A percentile compares a stretch with the other conserved stretches of the same genome.
phyloP scores from a whole-genome alignment of 192 early-diverging fungal genomes.

The Spizellomyces punctatus region DNA sequence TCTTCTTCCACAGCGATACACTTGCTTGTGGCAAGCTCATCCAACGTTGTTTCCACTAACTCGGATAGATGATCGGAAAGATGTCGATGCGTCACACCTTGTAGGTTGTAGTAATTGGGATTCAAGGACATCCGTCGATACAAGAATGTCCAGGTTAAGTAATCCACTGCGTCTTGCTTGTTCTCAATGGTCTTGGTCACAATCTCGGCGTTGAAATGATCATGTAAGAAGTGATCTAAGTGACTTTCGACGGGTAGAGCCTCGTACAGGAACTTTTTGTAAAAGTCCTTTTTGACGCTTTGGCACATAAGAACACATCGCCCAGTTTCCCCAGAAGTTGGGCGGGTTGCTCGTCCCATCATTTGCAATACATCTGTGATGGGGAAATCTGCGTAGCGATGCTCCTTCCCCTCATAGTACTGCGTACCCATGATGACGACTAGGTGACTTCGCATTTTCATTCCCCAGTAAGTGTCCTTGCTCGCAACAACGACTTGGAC shows the following conservation, averaged over 20 bases:
- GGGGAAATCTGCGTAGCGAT: conserved; percentile 94
- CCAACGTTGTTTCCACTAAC: conserved; percentile 87
- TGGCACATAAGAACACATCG: conserved; percentile 93
- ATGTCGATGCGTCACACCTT: conserved; percentile 84
- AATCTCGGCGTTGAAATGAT: conserved; percentile 97
- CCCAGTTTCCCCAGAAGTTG: conserved; percentile 57
- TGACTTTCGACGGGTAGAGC: conserved; percentile 94
- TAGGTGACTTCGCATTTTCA: conserved; percentile 79
- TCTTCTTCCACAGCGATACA: conserved; percentile 68
- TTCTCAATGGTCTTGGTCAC: conserved; percentile 93
- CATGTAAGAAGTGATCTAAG: conserved; percentile 91
- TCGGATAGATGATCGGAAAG: conserved; percentile 93
- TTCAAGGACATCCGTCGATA: conserved; percentile 96
- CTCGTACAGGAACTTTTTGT: conserved; percentile 97
- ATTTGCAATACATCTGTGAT: conserved; percentile 97
- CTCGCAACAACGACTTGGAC: conserved; percentile 90
- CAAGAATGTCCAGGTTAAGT: conserved; percentile 97
- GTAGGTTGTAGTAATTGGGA: conserved; percentile 89
- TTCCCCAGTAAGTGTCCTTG: conserved; percentile 89
- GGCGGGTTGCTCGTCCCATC: conserved; percentile 90
- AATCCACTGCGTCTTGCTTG: conserved; percentile 99
- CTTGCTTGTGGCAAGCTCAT: conserved; percentile 84
- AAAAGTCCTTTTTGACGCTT: conserved; percentile 92
- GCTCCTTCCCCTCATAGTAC: conserved; percentile 91
- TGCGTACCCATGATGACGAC: conserved; percentile 97